phyloP scores from a whole-genome alignment of 2,329 filamentous ascomycete species.

The Stemphylium beticola region DNA sequence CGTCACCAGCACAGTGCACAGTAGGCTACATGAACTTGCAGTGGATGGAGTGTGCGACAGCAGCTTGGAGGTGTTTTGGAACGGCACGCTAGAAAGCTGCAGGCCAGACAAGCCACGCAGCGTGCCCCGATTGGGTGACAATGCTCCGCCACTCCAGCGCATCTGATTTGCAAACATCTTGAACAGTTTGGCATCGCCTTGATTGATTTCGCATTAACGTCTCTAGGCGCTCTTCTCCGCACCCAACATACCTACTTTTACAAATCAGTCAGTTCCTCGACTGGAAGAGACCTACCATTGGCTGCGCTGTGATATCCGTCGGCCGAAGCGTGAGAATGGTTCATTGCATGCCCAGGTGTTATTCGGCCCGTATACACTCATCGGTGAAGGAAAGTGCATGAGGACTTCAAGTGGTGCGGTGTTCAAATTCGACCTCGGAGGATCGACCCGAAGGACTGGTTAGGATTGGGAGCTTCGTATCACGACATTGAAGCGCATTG shows the following conservation, averaged over 20 bases:
- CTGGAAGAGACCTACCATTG: not conserved
- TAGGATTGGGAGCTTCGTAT: not conserved
- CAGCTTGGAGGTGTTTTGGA: not conserved
- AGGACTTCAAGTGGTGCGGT: not conserved
- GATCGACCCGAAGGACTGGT: too few relatives aligned
- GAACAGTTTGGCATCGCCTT: not conserved
- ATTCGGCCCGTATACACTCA: conserved; percentile 2
- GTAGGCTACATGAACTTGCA: not conserved
- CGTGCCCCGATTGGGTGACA: not conserved
- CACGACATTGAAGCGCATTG: not conserved
- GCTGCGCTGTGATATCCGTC: not conserved
- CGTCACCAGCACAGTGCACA: not conserved
- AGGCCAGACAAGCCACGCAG: not conserved
- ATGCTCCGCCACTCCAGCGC: not conserved
- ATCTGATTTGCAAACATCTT: not conserved
- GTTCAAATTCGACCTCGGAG: not conserved
- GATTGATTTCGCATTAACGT: not conserved
- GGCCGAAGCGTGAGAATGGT: not conserved
- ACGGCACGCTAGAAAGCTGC: not conserved
- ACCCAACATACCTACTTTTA: not conserved
- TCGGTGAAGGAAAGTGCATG: conserved; percentile 1
- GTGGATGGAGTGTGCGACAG: not conserved
- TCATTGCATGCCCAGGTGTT: not conserved
- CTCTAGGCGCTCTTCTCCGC: not conserved
- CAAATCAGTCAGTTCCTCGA: not conserved